Evolutionary conservation across 2,329 filamentous ascomycete species (phyloP), one percentile per base, ranked within the genome.

Genomic region (Aspergillus sergii): DNA sequence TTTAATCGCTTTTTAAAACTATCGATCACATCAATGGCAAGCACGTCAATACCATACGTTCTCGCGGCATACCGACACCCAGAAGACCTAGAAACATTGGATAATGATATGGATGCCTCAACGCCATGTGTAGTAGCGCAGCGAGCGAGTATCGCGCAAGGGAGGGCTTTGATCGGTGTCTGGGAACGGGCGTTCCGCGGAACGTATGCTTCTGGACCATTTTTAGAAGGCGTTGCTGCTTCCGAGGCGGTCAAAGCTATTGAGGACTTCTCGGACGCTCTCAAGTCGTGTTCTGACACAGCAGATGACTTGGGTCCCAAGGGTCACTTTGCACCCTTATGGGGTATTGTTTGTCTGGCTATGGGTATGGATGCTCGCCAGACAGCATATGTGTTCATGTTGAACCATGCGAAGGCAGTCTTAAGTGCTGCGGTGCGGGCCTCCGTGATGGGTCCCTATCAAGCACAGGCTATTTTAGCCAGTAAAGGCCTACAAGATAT

Each of bases 391-490:
- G 73, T 89, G 2, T 89, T 89, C 70, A 79, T 90, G 61, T 81
- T 89, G 61, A 88, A 87, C 62, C 88, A 90, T 73, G 85, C 86
- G 5, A 87, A 88, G 68, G 86, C 87, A 0, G 81, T 90, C 6
- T 77, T 89, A 16, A 88, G 85, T 66, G 88, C 88, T 4, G 87
- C 84, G 0, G 87, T 90, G 50, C 79, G 88, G 48, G 86, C 87
- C 5, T 85, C 85, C 26, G 87, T 89, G 3, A 84, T 89, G 83
- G 88, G 88, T 0, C 87, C 88, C 0, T 90, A 89, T 74, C 86
- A 89, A 73, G 85, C 86, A 21, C 88, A 90, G 68, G 82, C 77
- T 26, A 76, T 89, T 32, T 76, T 90, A 48, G 87, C 87, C 3
- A 83, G 84, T 64, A 75, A 73, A 34, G 79, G 78, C 58, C 68